Conservation (phyloP, 2,329 filamentous ascomycete species). For the Exophiala sp. region DNA sequence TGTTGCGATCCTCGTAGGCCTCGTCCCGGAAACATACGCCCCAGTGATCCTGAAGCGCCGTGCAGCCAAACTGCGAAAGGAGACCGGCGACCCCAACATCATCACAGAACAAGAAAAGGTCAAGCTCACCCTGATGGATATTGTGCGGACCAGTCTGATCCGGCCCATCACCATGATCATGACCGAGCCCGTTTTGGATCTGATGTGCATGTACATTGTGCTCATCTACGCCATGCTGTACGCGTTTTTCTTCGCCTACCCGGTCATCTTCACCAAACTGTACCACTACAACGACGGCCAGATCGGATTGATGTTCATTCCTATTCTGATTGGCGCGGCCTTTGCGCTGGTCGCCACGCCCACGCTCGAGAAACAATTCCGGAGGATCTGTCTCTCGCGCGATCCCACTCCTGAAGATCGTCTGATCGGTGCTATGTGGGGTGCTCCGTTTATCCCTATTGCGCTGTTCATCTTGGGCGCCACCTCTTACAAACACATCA, state of each 20-base stretch:
- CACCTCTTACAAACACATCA: slow-evolving; percentile 32
- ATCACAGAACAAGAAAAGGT: slow-evolving; percentile 39
- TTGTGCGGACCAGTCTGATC: slow-evolving; percentile 38
- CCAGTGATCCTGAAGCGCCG: slow-evolving; percentile 49
- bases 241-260: slow-evolving; percentile 46
- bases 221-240: slow-evolving; percentile 59
- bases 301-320: slow-evolving; percentile 82
- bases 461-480: slow-evolving; percentile 35
- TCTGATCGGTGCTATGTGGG: slow-evolving; percentile 36
- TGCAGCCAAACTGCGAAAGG: slow-evolving; percentile 44
- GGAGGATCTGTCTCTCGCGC: slow-evolving; percentile 34
- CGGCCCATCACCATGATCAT: slow-evolving; percentile 41
- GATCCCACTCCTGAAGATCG: slow-evolving; percentile 35
- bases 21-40: slow-evolving; percentile 54
- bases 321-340: slow-evolving; percentile 66
- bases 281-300: slow-evolving; percentile 69
- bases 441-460: slow-evolving; percentile 38
- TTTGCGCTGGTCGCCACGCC: slow-evolving; percentile 58
- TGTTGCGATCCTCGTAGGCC: slow-evolving; percentile 48
- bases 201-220: slow-evolving; percentile 79
- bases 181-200: slow-evolving; percentile 73
- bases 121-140: slow-evolving; percentile 38
- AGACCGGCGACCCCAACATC: slow-evolving; percentile 40
- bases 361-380: slow-evolving; percentile 56
- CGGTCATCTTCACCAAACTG: slow-evolving; percentile 60